phyloP scores from a whole-genome alignment of 139 green algal species.

The Volvox africanus region DNA sequence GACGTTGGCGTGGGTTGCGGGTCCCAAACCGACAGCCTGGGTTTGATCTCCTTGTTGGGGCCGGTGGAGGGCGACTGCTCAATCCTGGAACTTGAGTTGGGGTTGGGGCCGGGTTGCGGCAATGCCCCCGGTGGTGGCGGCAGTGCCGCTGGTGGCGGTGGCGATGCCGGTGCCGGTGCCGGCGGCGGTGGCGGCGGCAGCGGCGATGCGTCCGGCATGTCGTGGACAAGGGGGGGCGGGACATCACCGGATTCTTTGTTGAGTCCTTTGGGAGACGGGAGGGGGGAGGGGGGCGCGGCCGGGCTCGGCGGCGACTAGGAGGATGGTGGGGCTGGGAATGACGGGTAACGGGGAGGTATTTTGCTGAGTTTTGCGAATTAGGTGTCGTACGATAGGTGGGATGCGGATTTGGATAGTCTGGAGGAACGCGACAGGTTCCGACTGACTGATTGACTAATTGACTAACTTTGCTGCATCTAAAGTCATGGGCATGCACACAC shows the following conservation, averaged over 20 bases:
- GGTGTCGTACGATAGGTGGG: neutral
- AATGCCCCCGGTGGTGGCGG: neutral
- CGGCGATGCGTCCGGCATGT: neutral
- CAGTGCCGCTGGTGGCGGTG: neutral
- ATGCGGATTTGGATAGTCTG: no score
- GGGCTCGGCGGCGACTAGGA: neutral
- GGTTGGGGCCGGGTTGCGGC: neutral
- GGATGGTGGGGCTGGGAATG: neutral
- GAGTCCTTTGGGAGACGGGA: neutral
- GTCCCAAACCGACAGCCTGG: neutral
- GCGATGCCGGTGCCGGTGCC: neutral
- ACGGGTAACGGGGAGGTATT: neutral
- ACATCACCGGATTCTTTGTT: neutral
- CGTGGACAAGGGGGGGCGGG: neutral
- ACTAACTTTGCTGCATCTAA: no score
- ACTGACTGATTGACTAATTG: no score
- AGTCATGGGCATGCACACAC: no score
- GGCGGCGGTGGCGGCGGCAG: neutral
- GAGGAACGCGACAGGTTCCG: no score
- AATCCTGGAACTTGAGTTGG: neutral
- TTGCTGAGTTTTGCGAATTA: neutral
- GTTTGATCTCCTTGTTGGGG: neutral
- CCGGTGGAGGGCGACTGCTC: neutral
- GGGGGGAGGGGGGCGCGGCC: neutral
- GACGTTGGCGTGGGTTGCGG: neutral